Conservation (phyloP, 495 filamentous ascomycete genomes). For the Opeltia flavorubescens region DNA sequence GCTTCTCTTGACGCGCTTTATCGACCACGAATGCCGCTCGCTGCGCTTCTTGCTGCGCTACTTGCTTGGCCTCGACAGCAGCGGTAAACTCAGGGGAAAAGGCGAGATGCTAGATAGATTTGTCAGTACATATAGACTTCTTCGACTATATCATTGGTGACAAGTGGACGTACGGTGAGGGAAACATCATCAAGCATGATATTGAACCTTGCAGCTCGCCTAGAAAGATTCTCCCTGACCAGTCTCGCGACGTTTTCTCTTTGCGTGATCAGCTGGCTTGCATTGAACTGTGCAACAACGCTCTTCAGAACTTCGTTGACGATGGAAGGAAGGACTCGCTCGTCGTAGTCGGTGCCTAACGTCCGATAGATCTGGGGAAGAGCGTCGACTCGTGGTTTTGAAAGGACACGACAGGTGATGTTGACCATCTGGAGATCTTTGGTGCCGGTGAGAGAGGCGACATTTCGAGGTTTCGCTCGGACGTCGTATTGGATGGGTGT, state of each 20-base stretch:
- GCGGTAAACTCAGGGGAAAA: slow-evolving; percentile 99
- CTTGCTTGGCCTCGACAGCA: slow-evolving; percentile 97
- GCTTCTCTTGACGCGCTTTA: slow-evolving; percentile 98
- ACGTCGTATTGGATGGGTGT: slow-evolving; percentile 95
- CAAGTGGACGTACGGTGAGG: slow-evolving; percentile 72
- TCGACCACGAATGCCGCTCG: slow-evolving; percentile 95
- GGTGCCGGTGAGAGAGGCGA: slow-evolving; percentile 92
- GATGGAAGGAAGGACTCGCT: slow-evolving; percentile 90
- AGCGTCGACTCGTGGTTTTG: slow-evolving; percentile 70
- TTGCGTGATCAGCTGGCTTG: slow-evolving; percentile 94
- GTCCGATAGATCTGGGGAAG: slow-evolving; percentile 95
- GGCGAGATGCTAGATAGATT: slow-evolving; percentile 51
- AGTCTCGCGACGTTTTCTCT: slow-evolving; percentile 87
- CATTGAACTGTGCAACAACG: slow-evolving; percentile 98
- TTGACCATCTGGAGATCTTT: slow-evolving; percentile 99
- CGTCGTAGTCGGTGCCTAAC: slow-evolving; percentile 89
- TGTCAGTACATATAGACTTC: background rate
- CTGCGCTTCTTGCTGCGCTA: slow-evolving; percentile 96
- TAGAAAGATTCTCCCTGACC: slow-evolving; percentile 83
- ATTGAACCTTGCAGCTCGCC: slow-evolving; percentile 88
- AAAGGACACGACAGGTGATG: slow-evolving; percentile 99
- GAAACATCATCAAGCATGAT: slow-evolving; percentile 96
- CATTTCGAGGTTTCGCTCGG: slow-evolving; percentile 90
- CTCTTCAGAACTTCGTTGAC: slow-evolving; percentile 99
- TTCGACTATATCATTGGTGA: too few relatives aligned